Evolutionary conservation across 352 stramenopile species (phyloP).

Genomic region (Pythium phragmiticola): DNA sequence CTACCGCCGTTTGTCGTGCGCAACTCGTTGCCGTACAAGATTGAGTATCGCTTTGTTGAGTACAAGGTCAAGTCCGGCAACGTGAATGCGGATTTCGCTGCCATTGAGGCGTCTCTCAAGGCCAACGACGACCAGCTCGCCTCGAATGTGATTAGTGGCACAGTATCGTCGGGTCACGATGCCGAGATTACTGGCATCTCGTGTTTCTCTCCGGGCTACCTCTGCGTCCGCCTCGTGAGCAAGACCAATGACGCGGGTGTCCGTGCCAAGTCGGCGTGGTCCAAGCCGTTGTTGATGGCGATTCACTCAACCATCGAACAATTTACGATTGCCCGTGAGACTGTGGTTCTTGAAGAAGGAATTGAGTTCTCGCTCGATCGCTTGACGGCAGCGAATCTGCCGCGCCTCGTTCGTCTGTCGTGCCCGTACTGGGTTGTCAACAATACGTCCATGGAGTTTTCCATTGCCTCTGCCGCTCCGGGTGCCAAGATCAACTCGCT

Average conservation of each 20-base stretch:
- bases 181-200: slow-evolving; percentile 76
- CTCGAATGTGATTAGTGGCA: slow-evolving; percentile 43
- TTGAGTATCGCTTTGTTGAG: slow-evolving; percentile 85
- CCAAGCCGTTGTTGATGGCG: slow-evolving; percentile 83
- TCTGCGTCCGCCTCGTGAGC: slow-evolving; percentile 59
- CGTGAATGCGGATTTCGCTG: slow-evolving; percentile 52
- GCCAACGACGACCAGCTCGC: slow-evolving; percentile 31
- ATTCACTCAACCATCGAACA: slow-evolving; percentile 70
- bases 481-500: slow-evolving; percentile 53
- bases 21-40: slow-evolving; percentile 83
- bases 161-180: slow-evolving; percentile 68
- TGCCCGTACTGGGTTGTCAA: slow-evolving; percentile 87
- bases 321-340: slow-evolving; percentile 70
- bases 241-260: slow-evolving; percentile 22
- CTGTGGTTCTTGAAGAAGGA: slow-evolving; percentile 45
- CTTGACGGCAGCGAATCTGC: slow-evolving; percentile 59
- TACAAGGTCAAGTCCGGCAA: slow-evolving; percentile 63
- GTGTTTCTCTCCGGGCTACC: slow-evolving; percentile 65
- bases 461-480: slow-evolving; percentile 50
- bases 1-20: slow-evolving; percentile 80
- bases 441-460: slow-evolving; percentile 73
- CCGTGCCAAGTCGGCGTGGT: slow-evolving; percentile 48
- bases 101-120: slow-evolving; percentile 57
- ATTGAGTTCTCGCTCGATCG: slow-evolving; percentile 75
- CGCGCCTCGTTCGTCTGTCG: slow-evolving; percentile 79